phyloP scores from a whole-genome alignment of 306 rosid species.

The Cucumis cinereus region DNA sequence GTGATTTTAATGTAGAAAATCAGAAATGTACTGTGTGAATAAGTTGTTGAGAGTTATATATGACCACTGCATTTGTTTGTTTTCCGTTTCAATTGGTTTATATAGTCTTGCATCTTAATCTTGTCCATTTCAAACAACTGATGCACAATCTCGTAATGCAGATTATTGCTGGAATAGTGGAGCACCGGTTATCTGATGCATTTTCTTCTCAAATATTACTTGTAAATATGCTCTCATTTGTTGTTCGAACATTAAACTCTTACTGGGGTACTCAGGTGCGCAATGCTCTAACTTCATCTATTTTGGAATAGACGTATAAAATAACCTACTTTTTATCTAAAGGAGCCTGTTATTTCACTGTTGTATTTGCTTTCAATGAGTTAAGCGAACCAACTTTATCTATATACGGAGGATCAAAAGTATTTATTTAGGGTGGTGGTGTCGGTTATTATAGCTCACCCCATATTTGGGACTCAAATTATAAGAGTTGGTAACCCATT shows the following conservation, averaged over 20 bases:
- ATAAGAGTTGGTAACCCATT: no score
- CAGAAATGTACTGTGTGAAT: neutral
- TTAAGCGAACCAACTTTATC: neutral
- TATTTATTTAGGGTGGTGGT: no score
- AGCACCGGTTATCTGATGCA: conserved; percentile 72
- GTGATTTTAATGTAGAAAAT: neutral
- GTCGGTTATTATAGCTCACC: no score
- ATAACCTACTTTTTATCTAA: neutral
- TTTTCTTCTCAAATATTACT: conserved; percentile 57
- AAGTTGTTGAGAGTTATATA: neutral
- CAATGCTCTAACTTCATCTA: neutral
- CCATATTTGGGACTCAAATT: no score
- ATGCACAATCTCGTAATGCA: conserved; percentile 21
- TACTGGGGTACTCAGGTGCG: conserved; percentile 96
- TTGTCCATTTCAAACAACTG: conserved; percentile 4
- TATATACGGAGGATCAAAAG: neutral
- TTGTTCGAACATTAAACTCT: conserved; percentile 73
- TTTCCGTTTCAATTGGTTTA: neutral
- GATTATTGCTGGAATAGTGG: conserved; percentile 90
- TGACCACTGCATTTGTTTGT: neutral
- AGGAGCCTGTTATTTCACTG: neutral
- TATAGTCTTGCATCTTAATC: neutral
- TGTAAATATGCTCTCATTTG: conserved; percentile 74
- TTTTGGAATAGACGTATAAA: neutral
- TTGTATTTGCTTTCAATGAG: neutral